Percentiles rank a stretch among this genome's conserved stretches.
Evolutionary conservation across 1,284 basidiomycete species (phyloP).

Genomic region (Cryptococcus neoformans): DNA sequence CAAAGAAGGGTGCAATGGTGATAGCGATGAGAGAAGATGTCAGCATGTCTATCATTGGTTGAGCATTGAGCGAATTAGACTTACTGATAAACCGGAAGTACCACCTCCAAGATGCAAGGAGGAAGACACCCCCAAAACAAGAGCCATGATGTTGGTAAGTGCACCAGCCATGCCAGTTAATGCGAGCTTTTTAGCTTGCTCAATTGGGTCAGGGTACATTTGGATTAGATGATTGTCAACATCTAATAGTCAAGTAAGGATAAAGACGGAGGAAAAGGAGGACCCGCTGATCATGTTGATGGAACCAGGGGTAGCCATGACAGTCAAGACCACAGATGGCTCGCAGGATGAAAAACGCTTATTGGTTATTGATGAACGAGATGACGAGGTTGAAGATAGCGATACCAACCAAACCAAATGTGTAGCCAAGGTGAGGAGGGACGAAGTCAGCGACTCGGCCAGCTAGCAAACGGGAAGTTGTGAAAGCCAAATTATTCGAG

Average conservation of each 20-base stretch:
- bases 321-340: slow-evolving; percentile 39
- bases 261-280: neutral
- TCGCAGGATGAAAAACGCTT: slow-evolving; percentile 47
- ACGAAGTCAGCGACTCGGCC: slow-evolving; percentile 43
- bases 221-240: slow-evolving; percentile 18
- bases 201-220: slow-evolving; percentile 39
- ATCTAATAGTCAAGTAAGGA: neutral
- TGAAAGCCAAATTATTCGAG: slow-evolving; percentile 17
- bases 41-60: neutral
- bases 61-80: neutral
- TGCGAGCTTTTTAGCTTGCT: slow-evolving; percentile 42
- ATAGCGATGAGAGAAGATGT: slow-evolving; percentile 13
- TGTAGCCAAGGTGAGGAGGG: slow-evolving; percentile 39
- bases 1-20: slow-evolving; percentile 36
- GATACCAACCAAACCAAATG: slow-evolving; percentile 40
- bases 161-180: slow-evolving; percentile 44
- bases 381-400: slow-evolving; percentile 45
- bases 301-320: slow-evolving; percentile 40
- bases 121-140: slow-evolving; percentile 44
- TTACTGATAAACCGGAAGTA: slow-evolving; percentile 43
- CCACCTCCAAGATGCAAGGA: slow-evolving; percentile 43
- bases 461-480: slow-evolving; percentile 35
- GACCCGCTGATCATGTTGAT: slow-evolving; percentile 42
- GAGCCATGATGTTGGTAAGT: slow-evolving; percentile 34
- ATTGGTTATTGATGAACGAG: slow-evolving; percentile 44